A percentile compares a stretch with the other conserved stretches of the same genome.
phyloP scores from a whole-genome alignment of 2,329 filamentous ascomycete species.

The Cladosporium sp. region DNA sequence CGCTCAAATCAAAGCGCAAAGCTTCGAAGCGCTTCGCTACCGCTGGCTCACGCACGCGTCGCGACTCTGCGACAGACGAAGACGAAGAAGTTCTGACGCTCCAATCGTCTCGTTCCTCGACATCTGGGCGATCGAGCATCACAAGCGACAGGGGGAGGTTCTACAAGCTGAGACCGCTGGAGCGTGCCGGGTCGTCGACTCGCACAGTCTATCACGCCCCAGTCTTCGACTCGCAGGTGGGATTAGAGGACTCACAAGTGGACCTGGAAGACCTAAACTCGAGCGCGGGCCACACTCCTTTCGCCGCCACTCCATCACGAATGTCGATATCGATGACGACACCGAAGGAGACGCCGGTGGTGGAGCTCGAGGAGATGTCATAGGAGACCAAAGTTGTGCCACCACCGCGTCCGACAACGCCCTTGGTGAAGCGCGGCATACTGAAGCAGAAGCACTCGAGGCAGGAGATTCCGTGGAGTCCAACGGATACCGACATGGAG shows the following conservation, averaged over 20 bases:
- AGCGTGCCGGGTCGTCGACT: constrained; percentile 16
- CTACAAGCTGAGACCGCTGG: constrained; percentile 4
- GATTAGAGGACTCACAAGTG: background rate
- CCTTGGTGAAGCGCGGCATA: background rate
- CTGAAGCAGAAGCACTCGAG: background rate
- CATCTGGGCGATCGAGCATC: background rate
- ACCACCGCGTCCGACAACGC: background rate
- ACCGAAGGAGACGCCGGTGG: constrained; percentile 1
- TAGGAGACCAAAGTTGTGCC: constrained; percentile 3
- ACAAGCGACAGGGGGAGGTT: background rate
- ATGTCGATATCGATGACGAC: constrained; percentile 1
- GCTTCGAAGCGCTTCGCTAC: constrained; percentile 7
- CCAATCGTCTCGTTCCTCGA: constrained; percentile 4
- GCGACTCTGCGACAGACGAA: background rate
- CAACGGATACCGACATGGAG: background rate
- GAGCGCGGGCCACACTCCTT: constrained; percentile 15
- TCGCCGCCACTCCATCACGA: background rate
- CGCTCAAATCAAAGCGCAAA: background rate
- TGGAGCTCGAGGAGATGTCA: background rate
- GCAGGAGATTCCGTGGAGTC: background rate
- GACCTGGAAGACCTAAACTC: constrained; percentile 11
- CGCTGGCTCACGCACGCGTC: constrained; percentile 18
- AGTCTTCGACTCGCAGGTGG: background rate
- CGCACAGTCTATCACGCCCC: constrained; percentile 15
- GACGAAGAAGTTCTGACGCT: background rate